Evolutionary conservation across 352 stramenopile species (phyloP), one percentile per base, ranked within the genome.

Genomic region (Globisporangium irregulare): DNA sequence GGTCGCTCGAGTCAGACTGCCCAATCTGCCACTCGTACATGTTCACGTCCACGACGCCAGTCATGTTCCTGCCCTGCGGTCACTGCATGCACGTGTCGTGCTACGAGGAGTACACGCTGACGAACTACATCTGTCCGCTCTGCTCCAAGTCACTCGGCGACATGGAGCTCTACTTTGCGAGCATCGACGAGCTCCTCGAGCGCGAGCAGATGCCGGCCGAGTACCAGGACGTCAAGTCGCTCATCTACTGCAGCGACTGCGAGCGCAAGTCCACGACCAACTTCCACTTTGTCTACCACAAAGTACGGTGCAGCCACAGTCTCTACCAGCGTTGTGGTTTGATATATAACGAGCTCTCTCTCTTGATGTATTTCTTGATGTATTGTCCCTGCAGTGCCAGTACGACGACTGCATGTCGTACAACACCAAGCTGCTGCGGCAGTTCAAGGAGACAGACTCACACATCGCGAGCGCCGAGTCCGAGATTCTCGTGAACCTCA

Each of bases 31-130:
- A 98, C 73, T 82, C 93, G 38, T 97, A 85, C 76, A 97, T 99
- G 84, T 99, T 99, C 74, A 97, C 97, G 27, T 98, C 93, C 4
- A 99, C 94, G 43, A 95, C 97, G 55, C 93, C 94, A 10, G 87
- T 99, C 43, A 95, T 97, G 84, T 96, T 97, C 68, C 81, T 98
- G 12, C 91, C 93, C 38, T 99, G 96, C 62, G 96, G 96, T 9
- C 96, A 99, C 73, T 98, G 97, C 63, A 98, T 99, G 96, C 96
- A 99, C 76, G 79, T 98, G 24, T 91, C 87, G 32, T 99, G 96
- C 80, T 99, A 98, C 70, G 90, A 95, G 68, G 84, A 96, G 72
- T 98, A 98, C 70, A 95, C 94, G n/a, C 75, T 93, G 68, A 94
- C 87, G 41, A 95, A 97, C 68, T 98, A 98, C 70, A 98, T 97